Base-by-base conservation (phyloP, 179 eudicot genomes). In the Amaranthus tricolor region DNA sequence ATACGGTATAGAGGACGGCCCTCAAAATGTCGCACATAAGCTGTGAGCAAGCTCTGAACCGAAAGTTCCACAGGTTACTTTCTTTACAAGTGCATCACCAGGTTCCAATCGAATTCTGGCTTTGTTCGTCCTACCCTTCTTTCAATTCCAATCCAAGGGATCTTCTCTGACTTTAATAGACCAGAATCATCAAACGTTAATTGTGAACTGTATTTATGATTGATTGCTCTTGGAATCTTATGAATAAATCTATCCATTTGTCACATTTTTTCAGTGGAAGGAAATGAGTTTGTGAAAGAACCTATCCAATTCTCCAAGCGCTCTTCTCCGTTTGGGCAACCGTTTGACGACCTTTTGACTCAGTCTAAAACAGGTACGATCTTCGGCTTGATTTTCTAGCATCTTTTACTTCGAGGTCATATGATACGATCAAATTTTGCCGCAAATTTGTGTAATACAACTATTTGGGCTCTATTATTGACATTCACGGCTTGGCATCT, bases 221-320 rank as follows among this genome's bases (percentile, higher is more conserved):
- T 52, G 20, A 9, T 43, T 58, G 50, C 11, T 61, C 44, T 74
- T 13, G 6, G 24, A 66, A 47, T 72, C 54, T 71, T 52, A n/a
- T 52, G 10, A 51, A 5, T 56, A 24, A 16, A 59, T 55, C 2
- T 55, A 57, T 43, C 57, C 8, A 50, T 64, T 69, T 50, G 13
- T 72, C 62, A 71, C 24, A 24, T 59, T 16, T 10, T 79, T 82
- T 49, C 92, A 91, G 98, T 94, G 80, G 91, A 83, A 61, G 90
- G 87, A 17, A 71, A 88, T 62, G 77, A 87, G 81, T 94, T 89
- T 80, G 91, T 94, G 19, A 86, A 85, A 56, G 94, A 90, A 64
- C 90, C 96, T 45, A 89, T 83, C 80, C 81, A 66, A 21, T 93
- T 88, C 84, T 88, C 77, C 21, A 86, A 88, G 71, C 77, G 85